Evolutionary conservation across 345 rosid species (phyloP), one percentile per base, ranked within the genome.

Genomic region (Gossypium arboreum): DNA sequence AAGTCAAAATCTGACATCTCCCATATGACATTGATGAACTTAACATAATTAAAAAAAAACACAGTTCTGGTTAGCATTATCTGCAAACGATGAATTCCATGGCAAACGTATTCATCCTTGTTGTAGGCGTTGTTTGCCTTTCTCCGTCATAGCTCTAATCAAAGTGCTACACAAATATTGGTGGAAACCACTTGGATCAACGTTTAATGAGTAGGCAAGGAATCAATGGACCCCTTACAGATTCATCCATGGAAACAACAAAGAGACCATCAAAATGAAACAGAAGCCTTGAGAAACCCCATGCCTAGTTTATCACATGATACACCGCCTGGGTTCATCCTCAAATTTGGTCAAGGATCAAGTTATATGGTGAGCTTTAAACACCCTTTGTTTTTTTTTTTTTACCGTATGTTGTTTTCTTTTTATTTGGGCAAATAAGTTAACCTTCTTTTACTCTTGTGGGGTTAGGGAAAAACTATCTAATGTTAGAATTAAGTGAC

Each of bases 211-310:
- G n/a, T 4, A 48, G 76, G 8, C 82, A 71, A 15, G 81, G 84
- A 51, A 77, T 84, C 72, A 64, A 17, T 20, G 87, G 88, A 20
- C 83, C 84, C 48, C 87, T 60, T 82, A 76, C 73, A 77, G 15
- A 34, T 82, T 87, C 56, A 15, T 82, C 67, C 74, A 76, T 56
- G 87, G 91, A 15, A 87, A 50, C 83, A 82, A 74, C 66, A 81
- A 73, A 61, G 84, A 85, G 29, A 65, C 65, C 1, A 2, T 45
- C 12, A 41, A 34, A 48, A 66, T 81, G 84, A 73, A 48, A 43
- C 45, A 27, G 6, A 76, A 75, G 75, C 74, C 9, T 9, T 24
- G 50, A 73, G 22, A 20, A 50, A 63, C 15, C 80, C 83, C 25
- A 51, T 71, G 77, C 68, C 78, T 47, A 1, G 13, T 15, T 60